Evolutionary conservation across 768 basidiomycete genomes (phyloP), one percentile per base, ranked within the genome.

Genomic region (Suillus subluteus): DNA sequence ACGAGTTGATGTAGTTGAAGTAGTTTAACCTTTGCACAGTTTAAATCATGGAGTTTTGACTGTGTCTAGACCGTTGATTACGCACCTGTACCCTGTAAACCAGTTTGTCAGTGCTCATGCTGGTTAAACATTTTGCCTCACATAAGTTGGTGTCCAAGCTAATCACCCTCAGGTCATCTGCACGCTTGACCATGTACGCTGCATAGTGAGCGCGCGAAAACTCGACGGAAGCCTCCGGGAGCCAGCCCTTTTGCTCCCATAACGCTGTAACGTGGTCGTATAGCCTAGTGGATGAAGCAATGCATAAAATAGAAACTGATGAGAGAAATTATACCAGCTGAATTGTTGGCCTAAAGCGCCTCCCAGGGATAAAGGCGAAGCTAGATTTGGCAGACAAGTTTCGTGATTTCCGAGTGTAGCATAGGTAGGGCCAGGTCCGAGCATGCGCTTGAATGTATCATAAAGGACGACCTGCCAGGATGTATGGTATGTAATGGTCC

Each of bases 401-500:
- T 94, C 91, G 70, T 94, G 91, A 73, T 94, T 94, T 11, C 91
- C 91, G 11, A 93, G 79, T 0, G 88, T 86, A 37, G 89, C 87
- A 69, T 92, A 94, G 3, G 92, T 84, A n/a, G 91, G 90, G 0
- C 90, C 89, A 16, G 84, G 80, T 18, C 86, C 87, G 38, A 92
- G 81, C 70, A 82, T 81, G 18, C 80, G 80, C 75, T 85, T 89
- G 77, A 91, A 84, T 43, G 92, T 80, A 68, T 88, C 89, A 72
- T 86, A 93, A 30, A 92, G 65, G 1, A 90, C 77, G 1, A 88
- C 83, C 89, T 91, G 67, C 11, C 21, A 56, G 35, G 26, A 58
- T 7, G 30, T 6, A 21, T 61, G 41, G 32, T 32, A 66, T 35
- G 37, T 55, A 44, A 71, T 26, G 73, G 11, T 67, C 63, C 52